Conservation (phyloP, 2,329 filamentous ascomycete genomes). For the Aspergillus flavus region DNA sequence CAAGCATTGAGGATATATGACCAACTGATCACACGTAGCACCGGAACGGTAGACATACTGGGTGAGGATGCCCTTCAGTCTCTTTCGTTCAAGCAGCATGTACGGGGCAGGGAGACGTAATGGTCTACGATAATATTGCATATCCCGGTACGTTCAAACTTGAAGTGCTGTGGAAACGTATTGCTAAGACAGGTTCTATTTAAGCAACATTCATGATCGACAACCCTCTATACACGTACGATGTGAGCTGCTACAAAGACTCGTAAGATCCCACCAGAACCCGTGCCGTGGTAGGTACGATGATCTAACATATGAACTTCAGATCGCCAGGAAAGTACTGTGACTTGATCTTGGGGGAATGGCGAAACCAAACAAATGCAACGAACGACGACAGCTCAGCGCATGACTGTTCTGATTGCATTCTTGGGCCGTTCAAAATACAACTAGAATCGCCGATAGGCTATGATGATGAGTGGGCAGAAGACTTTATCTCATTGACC, state of each 20-base stretch:
- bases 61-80: background rate
- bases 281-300: too few relatives aligned
- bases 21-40: too few relatives aligned
- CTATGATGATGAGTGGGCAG: background rate
- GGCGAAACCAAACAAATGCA: background rate
- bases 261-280: too few relatives aligned
- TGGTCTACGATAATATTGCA: background rate
- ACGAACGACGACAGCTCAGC: background rate
- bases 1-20: too few relatives aligned
- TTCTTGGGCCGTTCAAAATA: background rate
- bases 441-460: background rate
- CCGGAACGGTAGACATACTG: background rate
- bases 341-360: background rate
- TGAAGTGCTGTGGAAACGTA: background rate
- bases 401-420: background rate
- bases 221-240: too few relatives aligned
- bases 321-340: background rate
- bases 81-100: background rate
- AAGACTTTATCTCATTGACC: background rate
- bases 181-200: background rate
- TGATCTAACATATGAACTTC: background rate
- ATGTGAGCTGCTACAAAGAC: too few relatives aligned
- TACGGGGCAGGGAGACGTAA: background rate
- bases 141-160: background rate
- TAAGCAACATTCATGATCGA: background rate